Evolutionary conservation across 2,329 filamentous ascomycete genomes (phyloP).

Genomic region (Paraphoma chrysanthemicola): DNA sequence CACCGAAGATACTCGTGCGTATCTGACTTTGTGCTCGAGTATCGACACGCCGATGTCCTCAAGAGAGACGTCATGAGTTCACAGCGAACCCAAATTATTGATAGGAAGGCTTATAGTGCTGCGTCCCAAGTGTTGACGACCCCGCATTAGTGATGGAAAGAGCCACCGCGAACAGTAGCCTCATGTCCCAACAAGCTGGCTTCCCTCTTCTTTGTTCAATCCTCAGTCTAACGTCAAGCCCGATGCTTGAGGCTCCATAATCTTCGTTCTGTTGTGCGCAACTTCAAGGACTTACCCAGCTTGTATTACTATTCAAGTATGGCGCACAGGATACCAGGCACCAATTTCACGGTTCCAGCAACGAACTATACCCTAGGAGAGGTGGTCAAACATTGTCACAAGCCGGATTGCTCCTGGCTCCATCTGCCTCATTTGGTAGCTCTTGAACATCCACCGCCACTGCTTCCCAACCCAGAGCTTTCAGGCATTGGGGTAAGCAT

Average conservation of each 20-base stretch:
- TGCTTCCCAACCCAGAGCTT: slow-evolving; percentile 27
- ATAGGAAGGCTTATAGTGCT: too few relatives aligned
- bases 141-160: neutral
- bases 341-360: neutral
- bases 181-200: neutral
- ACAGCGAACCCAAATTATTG: too few relatives aligned
- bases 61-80: too few relatives aligned
- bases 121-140: too few relatives aligned
- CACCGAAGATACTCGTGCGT: too few relatives aligned
- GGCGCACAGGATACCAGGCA: neutral
- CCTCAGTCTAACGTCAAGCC: too few relatives aligned
- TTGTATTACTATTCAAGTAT: neutral
- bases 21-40: too few relatives aligned
- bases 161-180: neutral
- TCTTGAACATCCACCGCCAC: slow-evolving; percentile 14
- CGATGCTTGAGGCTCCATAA: too few relatives aligned
- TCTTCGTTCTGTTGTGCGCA: neutral
- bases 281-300: neutral
- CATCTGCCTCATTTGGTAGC: slow-evolving; percentile 13
- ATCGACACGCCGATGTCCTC: too few relatives aligned
- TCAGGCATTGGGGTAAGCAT: slow-evolving; percentile 30
- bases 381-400: slow-evolving; percentile 17
- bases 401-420: slow-evolving; percentile 27
- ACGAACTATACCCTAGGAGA: neutral
- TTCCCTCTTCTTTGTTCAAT: neutral